These are phyloP conservation scores for Paramecium sexaurelia DNA, from an alignment of 73 alveolate genomes.

Conservation along the genomic window DNA sequence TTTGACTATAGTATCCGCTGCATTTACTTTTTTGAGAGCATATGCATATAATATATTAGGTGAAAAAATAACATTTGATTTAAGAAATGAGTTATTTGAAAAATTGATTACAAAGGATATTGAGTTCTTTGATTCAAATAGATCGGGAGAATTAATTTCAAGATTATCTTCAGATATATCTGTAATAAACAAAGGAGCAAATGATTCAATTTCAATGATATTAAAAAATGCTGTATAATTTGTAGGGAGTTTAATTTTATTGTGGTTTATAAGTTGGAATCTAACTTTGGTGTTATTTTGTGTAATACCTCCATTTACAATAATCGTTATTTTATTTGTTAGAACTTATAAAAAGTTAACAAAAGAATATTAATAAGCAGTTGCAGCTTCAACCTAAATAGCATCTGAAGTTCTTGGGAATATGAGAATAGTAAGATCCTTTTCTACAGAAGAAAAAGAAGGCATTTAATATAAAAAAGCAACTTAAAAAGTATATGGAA, in stretches of 20 bases:
- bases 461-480: not conserved
- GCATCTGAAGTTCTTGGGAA: constrained; percentile 64
- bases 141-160: constrained; percentile 57
- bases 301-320: constrained; percentile 62
- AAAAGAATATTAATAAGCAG: constrained; percentile 29
- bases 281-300: constrained; percentile 45
- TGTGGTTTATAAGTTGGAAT: constrained; percentile 58
- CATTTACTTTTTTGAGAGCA: constrained; percentile 59
- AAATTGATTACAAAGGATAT: constrained; percentile 49
- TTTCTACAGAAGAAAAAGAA: constrained; percentile 58
- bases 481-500: constrained; percentile 39
- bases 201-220: constrained; percentile 60
- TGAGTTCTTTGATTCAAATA: constrained; percentile 49
- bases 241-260: constrained; percentile 36
- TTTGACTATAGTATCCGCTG: not conserved
- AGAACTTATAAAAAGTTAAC: constrained; percentile 44
- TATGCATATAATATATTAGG: constrained; percentile 53
- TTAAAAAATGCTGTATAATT: constrained; percentile 53
- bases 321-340: constrained; percentile 33
- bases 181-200: constrained; percentile 58
- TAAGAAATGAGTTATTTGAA: constrained; percentile 60
- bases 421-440: constrained; percentile 56
- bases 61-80: constrained; percentile 38
- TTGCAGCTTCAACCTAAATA: constrained; percentile 26
- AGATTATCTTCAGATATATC: constrained; percentile 60